Evolutionary conservation across 2,329 filamentous ascomycete species (phyloP).

Genomic region (Xylaria sp.): DNA sequence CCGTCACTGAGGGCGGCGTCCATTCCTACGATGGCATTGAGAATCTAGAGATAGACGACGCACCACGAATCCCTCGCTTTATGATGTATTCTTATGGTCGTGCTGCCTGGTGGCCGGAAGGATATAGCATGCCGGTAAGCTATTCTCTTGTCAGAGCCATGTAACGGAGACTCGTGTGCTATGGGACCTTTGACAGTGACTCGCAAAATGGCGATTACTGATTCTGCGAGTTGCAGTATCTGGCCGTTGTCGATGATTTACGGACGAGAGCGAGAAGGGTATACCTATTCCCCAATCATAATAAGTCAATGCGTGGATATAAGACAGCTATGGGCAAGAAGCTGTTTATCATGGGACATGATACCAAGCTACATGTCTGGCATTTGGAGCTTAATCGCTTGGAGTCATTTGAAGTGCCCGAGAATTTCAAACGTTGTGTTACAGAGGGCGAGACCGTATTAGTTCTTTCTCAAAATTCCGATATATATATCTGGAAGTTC

Average conservation of each 20-base stretch:
- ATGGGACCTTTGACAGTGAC: not conserved
- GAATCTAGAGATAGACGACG: conserved; percentile 37
- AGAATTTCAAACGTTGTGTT: conserved; percentile 44
- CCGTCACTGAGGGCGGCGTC: conserved; percentile 45
- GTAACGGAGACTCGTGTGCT: not conserved
- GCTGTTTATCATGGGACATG: conserved; percentile 46
- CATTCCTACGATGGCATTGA: conserved; percentile 43
- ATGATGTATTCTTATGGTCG: conserved; percentile 48
- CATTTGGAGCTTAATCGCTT: conserved; percentile 45
- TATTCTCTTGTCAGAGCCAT: not conserved
- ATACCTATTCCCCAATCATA: conserved; percentile 45
- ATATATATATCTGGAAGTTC: conserved; percentile 46
- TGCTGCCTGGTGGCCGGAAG: conserved; percentile 49
- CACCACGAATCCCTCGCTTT: conserved; percentile 42
- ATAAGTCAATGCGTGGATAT: conserved; percentile 40
- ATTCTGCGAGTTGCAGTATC: conserved; percentile 18
- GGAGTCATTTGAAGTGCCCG: conserved; percentile 41
- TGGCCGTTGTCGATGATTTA: conserved; percentile 49
- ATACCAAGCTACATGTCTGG: conserved; percentile 46
- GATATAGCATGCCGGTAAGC: conserved; percentile 43
- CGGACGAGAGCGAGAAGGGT: conserved; percentile 45
- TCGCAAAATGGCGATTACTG: conserved; percentile 4
- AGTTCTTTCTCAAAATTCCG: conserved; percentile 42
- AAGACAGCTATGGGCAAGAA: conserved; percentile 48
- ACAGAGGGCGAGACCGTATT: conserved; percentile 46